Percentiles rank a stretch among this genome's conserved stretches.
Evolutionary conservation across 371 early-diverging fungal genomes (phyloP).

Genomic region (Rhizomucor pusillus): DNA sequence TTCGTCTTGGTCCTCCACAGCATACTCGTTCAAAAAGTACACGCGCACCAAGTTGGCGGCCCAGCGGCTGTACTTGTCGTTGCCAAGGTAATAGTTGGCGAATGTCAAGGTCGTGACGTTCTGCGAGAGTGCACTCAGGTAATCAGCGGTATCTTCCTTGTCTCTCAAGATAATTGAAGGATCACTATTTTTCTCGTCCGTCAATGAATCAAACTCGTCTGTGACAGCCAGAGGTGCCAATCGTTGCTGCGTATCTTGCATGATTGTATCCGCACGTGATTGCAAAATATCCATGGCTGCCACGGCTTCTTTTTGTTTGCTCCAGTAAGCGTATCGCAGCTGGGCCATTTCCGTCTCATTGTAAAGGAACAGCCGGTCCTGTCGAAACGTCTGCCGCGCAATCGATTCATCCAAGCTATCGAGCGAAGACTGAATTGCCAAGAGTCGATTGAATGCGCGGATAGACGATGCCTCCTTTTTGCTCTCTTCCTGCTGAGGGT

Average conservation of each 20-base stretch:
- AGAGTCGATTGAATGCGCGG: constrained; percentile 63
- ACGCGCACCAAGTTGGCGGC: constrained; percentile 65
- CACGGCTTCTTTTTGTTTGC: constrained; percentile 42
- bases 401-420: constrained; percentile 66
- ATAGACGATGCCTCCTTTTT: constrained; percentile 62
- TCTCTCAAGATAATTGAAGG: neutral
- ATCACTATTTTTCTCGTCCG: too few relatives aligned
- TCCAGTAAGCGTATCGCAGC: constrained; percentile 59
- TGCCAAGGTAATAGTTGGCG: constrained; percentile 59
- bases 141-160: constrained; percentile 7
- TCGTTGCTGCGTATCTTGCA: constrained; percentile 24
- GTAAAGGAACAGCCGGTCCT: constrained; percentile 56
- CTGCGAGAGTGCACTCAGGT: constrained; percentile 43
- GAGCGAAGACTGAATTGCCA: constrained; percentile 64
- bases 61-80: constrained; percentile 56
- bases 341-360: constrained; percentile 52
- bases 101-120: constrained; percentile 61
- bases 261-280: constrained; percentile 38
- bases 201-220: constrained; percentile 1
- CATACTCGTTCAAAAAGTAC: constrained; percentile 51
- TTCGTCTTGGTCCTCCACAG: constrained; percentile 51
- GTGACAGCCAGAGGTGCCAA: constrained; percentile 17
- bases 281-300: constrained; percentile 40
- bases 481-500: constrained; percentile 64
- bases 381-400: constrained; percentile 54